Base-by-base conservation (phyloP, 257 asterid genomes). In the Solanum chmielewskii region DNA sequence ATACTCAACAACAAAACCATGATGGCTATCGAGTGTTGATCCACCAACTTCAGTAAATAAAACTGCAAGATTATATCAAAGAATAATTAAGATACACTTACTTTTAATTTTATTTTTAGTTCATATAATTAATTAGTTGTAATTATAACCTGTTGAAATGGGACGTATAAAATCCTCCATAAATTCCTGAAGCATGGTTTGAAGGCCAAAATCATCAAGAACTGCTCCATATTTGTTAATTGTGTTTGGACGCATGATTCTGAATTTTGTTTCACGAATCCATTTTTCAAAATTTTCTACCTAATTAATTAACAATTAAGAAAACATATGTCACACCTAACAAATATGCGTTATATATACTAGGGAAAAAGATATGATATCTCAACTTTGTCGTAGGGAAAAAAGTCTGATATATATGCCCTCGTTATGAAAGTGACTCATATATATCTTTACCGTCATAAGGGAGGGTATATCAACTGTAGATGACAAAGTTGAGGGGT, bases 121-220 rank as follows among this genome's bases (percentile, higher is more conserved):
- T 23, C 31, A 74, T 37, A 74, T 74, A 69, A 69, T 69, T 39
- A 75, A 75, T 41, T 41, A 85, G 87, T 80, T 76, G 33, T 86
- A 95, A 29, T 69, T 29, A 69, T 37, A 37, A 37, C 99, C 93
- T 93, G 87, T 94, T 31, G 99, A 91, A 68, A 95, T 90, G 16
- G 98, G 98, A 60, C 96, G 97, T 85, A 97, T 91, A 85, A 91
- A 97, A 78, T 97, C 98, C 52, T 94, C 96, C 98, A 95, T 89
- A 89, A 97, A 92, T 91, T 94, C 93, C 75, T 94, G 92, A 89
- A 97, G 98, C 98, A 95, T 95, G 75, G 93, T 86, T 92, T 92
- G 97, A 95, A 97, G 89, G 83, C 99, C 98, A 94, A 97, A 95
- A 91, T 97, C 99, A 90, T 97, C 99, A 83, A 97, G 99, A 84